Evolutionary conservation across 306 rosid genomes (phyloP), one percentile per base, ranked within the genome.

Genomic region (Dicorynia guianensis): DNA sequence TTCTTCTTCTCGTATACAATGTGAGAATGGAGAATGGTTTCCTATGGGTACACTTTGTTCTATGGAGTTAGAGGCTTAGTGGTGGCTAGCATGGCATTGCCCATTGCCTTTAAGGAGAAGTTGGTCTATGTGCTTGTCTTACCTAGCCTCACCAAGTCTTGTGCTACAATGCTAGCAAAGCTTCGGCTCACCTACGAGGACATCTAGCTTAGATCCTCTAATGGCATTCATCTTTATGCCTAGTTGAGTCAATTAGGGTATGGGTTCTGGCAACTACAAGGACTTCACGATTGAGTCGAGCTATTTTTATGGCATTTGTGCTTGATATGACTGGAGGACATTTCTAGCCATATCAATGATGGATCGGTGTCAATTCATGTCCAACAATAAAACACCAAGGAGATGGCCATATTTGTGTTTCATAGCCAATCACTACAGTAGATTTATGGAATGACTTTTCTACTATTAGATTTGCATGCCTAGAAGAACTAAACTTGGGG

Each of bases 11-110:
- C 60, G 86, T 40, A 67, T 93, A 48, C 69, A 93, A 30, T 96
- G 93, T 76, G 99, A 98, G 15, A 89, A 86, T 4, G 99, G 99
- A 83, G 98, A 96, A 3, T 52, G n/a, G n/a, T n/a, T n/a, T n/a
- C n/a, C n/a, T n/a, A n/a, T n/a, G n/a, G n/a, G n/a, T n/a, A n/a
- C n/a, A n/a, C n/a, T n/a, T n/a, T n/a, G n/a, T n/a, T n/a, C n/a
- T n/a, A n/a, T n/a, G n/a, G n/a, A n/a, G n/a, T n/a, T n/a, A n/a
- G n/a, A n/a, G n/a, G n/a, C n/a, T n/a, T n/a, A n/a, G n/a, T n/a
- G n/a, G n/a, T n/a, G n/a, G n/a, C n/a, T n/a, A n/a, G n/a, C n/a
- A n/a, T n/a, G n/a, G n/a, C n/a, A n/a, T n/a, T n/a, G n/a, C 91
- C 93, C 14, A 97, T 96, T 8, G 98, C 97, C 17, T 84, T 96